Percentiles rank a stretch among this genome's conserved stretches.
phyloP scores from a whole-genome alignment of 1,284 basidiomycete genomes.

The Fomitiporia mediterranea region DNA sequence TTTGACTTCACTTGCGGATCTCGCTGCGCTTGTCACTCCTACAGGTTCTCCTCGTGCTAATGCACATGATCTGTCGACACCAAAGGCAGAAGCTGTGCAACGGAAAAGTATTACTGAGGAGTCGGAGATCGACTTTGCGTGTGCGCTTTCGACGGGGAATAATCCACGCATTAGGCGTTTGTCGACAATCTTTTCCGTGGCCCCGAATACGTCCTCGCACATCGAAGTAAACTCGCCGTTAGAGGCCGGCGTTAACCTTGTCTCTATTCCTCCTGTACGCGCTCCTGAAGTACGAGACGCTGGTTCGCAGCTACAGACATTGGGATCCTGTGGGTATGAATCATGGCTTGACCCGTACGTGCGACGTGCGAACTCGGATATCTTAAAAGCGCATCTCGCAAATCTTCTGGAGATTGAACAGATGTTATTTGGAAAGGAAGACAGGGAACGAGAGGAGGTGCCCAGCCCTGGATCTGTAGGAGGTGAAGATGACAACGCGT shows the following conservation, averaged over 20 bases:
- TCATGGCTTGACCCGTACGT: conserved; percentile 35
- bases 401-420: conserved; percentile 38
- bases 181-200: background rate
- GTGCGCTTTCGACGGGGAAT: conserved; percentile 9
- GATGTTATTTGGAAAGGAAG: conserved; percentile 30
- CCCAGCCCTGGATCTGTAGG: conserved; percentile 20
- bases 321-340: conserved; percentile 28
- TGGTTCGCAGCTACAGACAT: conserved; percentile 9
- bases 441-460: conserved; percentile 27
- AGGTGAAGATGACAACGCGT: conserved; percentile 6
- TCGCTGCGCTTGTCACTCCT: conserved; percentile 7
- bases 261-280: conserved; percentile 8
- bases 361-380: conserved; percentile 32
- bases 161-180: conserved; percentile 3
- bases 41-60: conserved; percentile 2
- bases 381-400: conserved; percentile 33
- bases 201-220: background rate
- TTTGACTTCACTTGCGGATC: conserved; percentile 6
- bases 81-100: background rate
- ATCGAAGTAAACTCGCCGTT: conserved; percentile 4
- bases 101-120: background rate
- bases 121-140: conserved; percentile 11
- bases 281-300: background rate
- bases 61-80: background rate
- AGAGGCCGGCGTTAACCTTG: conserved; percentile 13